Base-by-base conservation (phyloP, 2,329 filamentous ascomycete genomes). In the Colletotrichum paranaense region DNA sequence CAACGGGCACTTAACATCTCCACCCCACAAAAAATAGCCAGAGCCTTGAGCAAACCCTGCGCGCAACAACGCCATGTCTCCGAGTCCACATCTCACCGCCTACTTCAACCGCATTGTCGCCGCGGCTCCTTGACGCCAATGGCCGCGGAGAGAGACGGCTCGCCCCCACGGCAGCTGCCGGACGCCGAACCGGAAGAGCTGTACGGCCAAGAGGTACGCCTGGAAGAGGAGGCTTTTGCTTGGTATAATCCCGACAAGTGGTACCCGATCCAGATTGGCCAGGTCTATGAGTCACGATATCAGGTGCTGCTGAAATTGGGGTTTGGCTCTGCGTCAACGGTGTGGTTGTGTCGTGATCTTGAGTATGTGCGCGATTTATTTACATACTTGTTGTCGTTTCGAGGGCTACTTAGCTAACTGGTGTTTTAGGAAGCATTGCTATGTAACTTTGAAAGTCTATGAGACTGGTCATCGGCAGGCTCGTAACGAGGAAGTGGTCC, bases 281-380 rank as follows among this genome's bases (percentile, higher is more conserved):
- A 79, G 16, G 53, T 78, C 2, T 72, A 79, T 28, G 67, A 67
- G 52, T 73, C 71, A 4, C 72, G 75, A 1, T 80, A 79, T 24
- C 72, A 79, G 14, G 76, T 78, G 4, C 66, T 78, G 1, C 75
- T 76, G 3, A 80, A 80, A 62, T 71, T 80, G 19, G 78, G 79
- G 1, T 80, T 75, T 35, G 78, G 79, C 8, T 76, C 76, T 4
- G 75, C 73, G 5, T 80, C 79, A 1, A 80, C 78, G 0, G 76
- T 75, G 11, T 79, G 79, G 78, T 64, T 79, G 5, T 77, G 76
- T 19, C 76, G 75, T 8, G 78, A 80, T 62, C 59, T 76, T 7
- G 9, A 64, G 77, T 80, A 62, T 12, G 63, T 74, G 14, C 3
- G 5, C 4, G 1, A 14, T 2, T 5, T 16, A 19, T 11, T 28